phyloP scores from a whole-genome alignment of 345 rosid genomes.

The Mercurialis annua region DNA sequence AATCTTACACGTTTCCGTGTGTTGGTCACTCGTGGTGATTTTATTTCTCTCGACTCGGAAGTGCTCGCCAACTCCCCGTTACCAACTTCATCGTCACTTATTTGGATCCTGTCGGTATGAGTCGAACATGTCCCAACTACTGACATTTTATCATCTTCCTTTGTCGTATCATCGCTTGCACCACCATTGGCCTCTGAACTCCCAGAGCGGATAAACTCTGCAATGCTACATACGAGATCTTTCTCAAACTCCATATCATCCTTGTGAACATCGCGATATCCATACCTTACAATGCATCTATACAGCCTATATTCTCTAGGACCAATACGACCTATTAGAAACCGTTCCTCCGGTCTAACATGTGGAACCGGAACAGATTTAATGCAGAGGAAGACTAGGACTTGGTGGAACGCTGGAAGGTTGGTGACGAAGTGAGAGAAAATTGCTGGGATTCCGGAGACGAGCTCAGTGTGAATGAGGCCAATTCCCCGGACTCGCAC shows the following conservation, averaged over 20 bases:
- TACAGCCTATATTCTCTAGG: constrained; percentile 74
- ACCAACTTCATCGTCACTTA: constrained; percentile 38
- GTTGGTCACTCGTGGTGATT: constrained; percentile 42
- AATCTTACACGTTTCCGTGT: constrained; percentile 69
- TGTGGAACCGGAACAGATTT: constrained; percentile 97
- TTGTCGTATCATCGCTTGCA: constrained; percentile 21
- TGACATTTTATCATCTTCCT: constrained; percentile 64
- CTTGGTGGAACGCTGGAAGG: constrained; percentile 96
- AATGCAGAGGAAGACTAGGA: constrained; percentile 83
- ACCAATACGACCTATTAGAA: constrained; percentile 75
- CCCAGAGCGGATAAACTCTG: constrained; percentile 71
- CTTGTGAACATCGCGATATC: constrained; percentile 85
- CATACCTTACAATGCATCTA: constrained; percentile 88
- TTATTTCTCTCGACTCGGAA: constrained; percentile 57
- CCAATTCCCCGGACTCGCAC: constrained; percentile 90
- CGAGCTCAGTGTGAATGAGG: constrained; percentile 85
- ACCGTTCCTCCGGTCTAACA: constrained; percentile 81
- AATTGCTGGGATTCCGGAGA: constrained; percentile 89
- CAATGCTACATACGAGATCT: constrained; percentile 83
- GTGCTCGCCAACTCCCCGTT: constrained; percentile 45
- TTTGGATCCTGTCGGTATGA: constrained; percentile 53
- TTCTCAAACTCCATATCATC: constrained; percentile 89
- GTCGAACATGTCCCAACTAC: constrained; percentile 79
- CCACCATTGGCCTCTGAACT: constrained; percentile 19
- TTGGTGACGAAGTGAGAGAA: constrained; percentile 98